phyloP scores from a whole-genome alignment of 306 rosid species.

The Prunus kanzakura region DNA sequence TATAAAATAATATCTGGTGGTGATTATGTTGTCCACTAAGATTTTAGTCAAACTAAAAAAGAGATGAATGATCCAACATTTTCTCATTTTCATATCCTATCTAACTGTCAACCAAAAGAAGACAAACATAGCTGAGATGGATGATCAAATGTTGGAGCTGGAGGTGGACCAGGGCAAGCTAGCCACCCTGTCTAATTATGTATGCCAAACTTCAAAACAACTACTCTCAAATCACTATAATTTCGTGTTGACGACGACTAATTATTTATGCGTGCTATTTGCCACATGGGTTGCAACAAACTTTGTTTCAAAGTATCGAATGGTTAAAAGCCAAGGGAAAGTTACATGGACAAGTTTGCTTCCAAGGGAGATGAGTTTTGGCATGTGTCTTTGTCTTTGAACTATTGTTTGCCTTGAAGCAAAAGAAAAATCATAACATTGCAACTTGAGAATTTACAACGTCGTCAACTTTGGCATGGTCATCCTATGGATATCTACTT shows the following conservation, averaged over 20 bases:
- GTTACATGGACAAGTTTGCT: not conserved
- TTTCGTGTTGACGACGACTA: not conserved
- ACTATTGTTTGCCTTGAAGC: not conserved
- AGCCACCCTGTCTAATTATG: not conserved
- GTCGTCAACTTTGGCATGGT: constrained; percentile 4
- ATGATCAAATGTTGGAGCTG: not conserved
- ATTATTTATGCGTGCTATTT: too few species aligned
- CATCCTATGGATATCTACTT: constrained; percentile 8
- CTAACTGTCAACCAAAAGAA: not conserved
- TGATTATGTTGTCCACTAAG: not conserved
- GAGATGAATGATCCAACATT: not conserved
- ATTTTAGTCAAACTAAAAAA: not conserved
- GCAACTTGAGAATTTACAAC: constrained; percentile 18
- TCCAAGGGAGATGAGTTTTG: not conserved
- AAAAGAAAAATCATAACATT: not conserved
- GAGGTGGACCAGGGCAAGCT: not conserved
- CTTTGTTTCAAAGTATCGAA: not conserved
- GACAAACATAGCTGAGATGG: not conserved
- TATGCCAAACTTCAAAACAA: not conserved
- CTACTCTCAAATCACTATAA: too few species aligned
- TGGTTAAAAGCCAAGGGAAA: not conserved
- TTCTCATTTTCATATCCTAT: not conserved
- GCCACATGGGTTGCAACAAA: too few species aligned
- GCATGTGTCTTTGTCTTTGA: not conserved
- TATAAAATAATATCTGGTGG: not conserved